A percentile compares a stretch with the other conserved stretches of the same genome.
phyloP scores from a whole-genome alignment of 768 basidiomycete genomes.

The Plicaturopsis crispa region DNA sequence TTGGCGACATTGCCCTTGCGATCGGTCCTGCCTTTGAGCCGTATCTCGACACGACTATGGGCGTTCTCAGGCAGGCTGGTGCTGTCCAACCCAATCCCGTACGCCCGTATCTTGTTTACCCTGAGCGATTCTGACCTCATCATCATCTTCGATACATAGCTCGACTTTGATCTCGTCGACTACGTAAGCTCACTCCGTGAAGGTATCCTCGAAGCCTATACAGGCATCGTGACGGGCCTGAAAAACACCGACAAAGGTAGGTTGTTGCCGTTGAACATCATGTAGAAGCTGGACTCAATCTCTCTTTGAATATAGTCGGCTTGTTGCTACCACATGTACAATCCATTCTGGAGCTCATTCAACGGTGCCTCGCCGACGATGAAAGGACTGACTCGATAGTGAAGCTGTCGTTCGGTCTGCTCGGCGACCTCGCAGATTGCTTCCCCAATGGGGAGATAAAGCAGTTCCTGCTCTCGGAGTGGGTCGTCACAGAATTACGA shows the following conservation, averaged over 20 bases:
- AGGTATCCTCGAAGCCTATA: constrained; percentile 95
- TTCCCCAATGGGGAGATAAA: constrained; percentile 81
- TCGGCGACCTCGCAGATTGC: constrained; percentile 89
- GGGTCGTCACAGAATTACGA: constrained; percentile 71
- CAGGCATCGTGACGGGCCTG: constrained; percentile 86
- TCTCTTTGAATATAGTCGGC: constrained; percentile 24
- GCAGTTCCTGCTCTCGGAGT: constrained; percentile 67
- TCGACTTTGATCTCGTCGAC: constrained; percentile 86
- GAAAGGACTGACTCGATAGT: constrained; percentile 76
- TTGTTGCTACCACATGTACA: constrained; percentile 65
- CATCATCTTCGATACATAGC: constrained; percentile 29
- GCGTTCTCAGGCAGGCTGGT: constrained; percentile 86
- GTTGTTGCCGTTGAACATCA: too few species aligned
- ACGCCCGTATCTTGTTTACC: constrained; percentile 17
- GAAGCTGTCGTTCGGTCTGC: constrained; percentile 72
- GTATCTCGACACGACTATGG: constrained; percentile 86
- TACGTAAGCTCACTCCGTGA: constrained; percentile 88
- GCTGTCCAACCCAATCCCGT: constrained; percentile 83
- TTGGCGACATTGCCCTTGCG: constrained; percentile 94
- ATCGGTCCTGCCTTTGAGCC: constrained; percentile 83
- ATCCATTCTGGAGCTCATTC: constrained; percentile 74
- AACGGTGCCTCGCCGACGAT: constrained; percentile 70
- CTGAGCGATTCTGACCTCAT: background rate
- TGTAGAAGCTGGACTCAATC: constrained; percentile 1
- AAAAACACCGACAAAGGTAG: constrained; percentile 78